Evolutionary conservation across 148 eudicot genomes (phyloP).

Genomic region (Limonium bicolor): DNA sequence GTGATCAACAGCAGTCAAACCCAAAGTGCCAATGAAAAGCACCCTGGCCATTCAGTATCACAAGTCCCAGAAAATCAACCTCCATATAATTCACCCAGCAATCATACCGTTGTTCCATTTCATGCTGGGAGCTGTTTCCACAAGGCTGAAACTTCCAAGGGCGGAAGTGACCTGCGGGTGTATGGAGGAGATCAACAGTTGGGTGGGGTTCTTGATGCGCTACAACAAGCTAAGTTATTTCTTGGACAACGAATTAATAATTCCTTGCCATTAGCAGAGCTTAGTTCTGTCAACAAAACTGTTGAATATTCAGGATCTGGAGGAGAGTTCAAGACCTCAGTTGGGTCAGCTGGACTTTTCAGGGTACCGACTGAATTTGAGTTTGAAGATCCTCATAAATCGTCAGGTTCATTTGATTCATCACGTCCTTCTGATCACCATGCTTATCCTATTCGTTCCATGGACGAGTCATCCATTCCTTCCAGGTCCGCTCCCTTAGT

Average conservation of each 20-base stretch:
- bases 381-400: conserved; percentile 19
- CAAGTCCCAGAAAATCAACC: background rate
- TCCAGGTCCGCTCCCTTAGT: conserved; percentile 5
- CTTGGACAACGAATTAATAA: conserved; percentile 28
- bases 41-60: background rate
- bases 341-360: conserved; percentile 46
- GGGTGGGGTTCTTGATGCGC: conserved; percentile 46
- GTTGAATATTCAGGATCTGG: conserved; percentile 12
- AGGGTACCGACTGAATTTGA: conserved; percentile 51
- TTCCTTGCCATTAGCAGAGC: conserved; percentile 10
- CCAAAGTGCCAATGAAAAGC: conserved; percentile 7
- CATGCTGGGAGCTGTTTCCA: conserved; percentile 3
- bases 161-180: conserved; percentile 19
- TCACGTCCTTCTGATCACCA: conserved; percentile 11
- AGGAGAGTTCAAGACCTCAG: conserved; percentile 24
- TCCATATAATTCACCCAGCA: conserved; percentile 2
- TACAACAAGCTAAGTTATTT: conserved; percentile 53
- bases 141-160: conserved; percentile 9
- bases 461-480: conserved; percentile 11
- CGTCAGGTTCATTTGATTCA: conserved; percentile 6
- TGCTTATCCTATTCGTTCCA: conserved; percentile 13
- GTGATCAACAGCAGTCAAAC: conserved; percentile 4
- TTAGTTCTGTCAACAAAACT: conserved; percentile 8
- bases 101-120: conserved; percentile 5
- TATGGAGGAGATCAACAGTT: conserved; percentile 17